Base-by-base conservation (phyloP, 2,329 filamentous ascomycete species). In the Fusarium nematophilum region DNA sequence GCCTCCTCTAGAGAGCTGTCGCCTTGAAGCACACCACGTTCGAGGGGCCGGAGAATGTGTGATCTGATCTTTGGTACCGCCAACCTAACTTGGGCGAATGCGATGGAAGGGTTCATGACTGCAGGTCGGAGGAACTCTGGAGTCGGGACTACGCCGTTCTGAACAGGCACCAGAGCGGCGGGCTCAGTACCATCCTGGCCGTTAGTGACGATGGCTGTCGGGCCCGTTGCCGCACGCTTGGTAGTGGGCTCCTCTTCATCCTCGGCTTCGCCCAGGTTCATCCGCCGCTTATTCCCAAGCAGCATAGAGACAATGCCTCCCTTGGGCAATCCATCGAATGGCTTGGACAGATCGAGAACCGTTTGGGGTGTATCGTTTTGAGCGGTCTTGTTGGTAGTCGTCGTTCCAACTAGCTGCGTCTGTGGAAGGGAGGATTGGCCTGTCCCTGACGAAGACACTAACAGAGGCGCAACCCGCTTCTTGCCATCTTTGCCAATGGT, bases 401-500 rank as follows among this genome's bases (percentile, higher is more conserved):
- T 87, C 10, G 92, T 87, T 29, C 92, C 92, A 60, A 97, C 90
- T 6, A 98, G 81, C 69, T 96, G 91, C 17, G 93, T 90, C 70
- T 96, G 92, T 1, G 94, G 94, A 10, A 97, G 79, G 13, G 93
- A 96, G 1, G 93, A 96, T 70, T 93, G 89, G 9, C 91, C 92
- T 1, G 90, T 91, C 3, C 91, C 92, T 8, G 93, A 94, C 0
- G 92, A 93, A 1, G 94, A 96, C 6, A 99, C 92, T 10, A 99
- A 82, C 62, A 99, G 81, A 2, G 95, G 95, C 4, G 93, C 91
- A 50, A 99, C 94, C 49, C 95, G 86, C 78, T 99, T 99, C 78
- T 95, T 98, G 25, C 95, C 95, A 64, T 99, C 94, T 73, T 97
- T 98, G 0, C 92, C 96, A 57, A 97, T 89, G 0, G 94, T 97